phyloP scores from a whole-genome alignment of 306 rosid species.

The Cicer pinnatifidum region DNA sequence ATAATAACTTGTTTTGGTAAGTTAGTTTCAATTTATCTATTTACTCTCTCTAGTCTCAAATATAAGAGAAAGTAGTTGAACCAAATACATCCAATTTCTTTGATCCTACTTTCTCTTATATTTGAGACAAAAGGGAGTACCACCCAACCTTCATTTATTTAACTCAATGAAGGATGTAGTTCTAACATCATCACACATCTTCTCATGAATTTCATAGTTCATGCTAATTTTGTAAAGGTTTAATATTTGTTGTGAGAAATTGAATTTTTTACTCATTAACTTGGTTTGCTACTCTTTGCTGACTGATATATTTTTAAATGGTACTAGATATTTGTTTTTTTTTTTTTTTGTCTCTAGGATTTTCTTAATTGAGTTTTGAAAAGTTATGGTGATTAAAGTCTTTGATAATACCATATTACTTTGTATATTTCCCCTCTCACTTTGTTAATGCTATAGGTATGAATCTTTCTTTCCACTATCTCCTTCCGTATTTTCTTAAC shows the following conservation, averaged over 20 bases:
- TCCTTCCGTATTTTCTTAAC: constrained; percentile 33
- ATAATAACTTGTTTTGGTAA: constrained; percentile 10
- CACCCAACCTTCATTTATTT: too few relatives aligned
- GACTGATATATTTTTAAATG: neutral
- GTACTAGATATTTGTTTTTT: neutral
- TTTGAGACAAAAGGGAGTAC: too few relatives aligned
- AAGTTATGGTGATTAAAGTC: neutral
- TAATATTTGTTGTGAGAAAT: constrained; percentile 23
- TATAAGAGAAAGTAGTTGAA: too few relatives aligned
- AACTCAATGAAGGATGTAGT: too few relatives aligned
- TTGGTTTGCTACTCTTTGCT: neutral
- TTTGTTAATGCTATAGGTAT: constrained; percentile 3
- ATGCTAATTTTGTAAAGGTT: neutral
- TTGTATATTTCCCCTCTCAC: neutral
- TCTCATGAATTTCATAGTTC: constrained; percentile 1
- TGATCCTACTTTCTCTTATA: too few relatives aligned
- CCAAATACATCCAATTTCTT: too few relatives aligned
- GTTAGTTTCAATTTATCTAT: constrained; percentile 20
- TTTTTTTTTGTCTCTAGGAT: neutral
- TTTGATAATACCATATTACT: constrained; percentile 12
- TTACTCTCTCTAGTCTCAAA: neutral
- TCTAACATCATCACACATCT: constrained; percentile 5
- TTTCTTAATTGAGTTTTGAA: constrained; percentile 22
- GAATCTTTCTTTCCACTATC: constrained; percentile 1
- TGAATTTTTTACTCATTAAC: neutral